A percentile compares a stretch with the other conserved stretches of the same genome.
phyloP scores from a whole-genome alignment of 2,329 filamentous ascomycete species.

The Reticulascus tulasneorum region DNA sequence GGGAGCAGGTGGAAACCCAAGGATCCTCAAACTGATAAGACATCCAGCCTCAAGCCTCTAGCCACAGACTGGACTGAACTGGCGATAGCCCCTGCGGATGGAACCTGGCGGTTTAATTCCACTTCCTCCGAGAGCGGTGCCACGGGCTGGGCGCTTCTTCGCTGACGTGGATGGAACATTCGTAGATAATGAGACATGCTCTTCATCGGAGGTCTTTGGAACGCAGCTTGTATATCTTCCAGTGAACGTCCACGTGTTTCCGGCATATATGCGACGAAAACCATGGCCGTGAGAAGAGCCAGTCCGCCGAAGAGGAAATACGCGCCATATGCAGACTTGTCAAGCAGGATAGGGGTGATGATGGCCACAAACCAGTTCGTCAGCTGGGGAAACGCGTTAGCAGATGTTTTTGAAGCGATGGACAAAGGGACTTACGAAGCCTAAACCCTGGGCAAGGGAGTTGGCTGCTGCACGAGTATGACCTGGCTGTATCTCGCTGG shows the following conservation, averaged over 20 bases:
- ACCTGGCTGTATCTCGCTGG: conserved; percentile 52
- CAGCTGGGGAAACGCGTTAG: conserved; percentile 20
- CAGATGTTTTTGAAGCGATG: not conserved
- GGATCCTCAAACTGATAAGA: too few relatives aligned
- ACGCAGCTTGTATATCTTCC: conserved; percentile 42
- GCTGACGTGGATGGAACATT: too few relatives aligned
- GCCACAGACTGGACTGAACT: too few relatives aligned
- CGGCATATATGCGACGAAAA: conserved; percentile 34
- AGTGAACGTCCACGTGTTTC: conserved; percentile 38
- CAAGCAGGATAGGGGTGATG: conserved; percentile 36
- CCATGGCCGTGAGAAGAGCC: conserved; percentile 30
- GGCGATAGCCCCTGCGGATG: too few relatives aligned
- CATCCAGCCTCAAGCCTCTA: too few relatives aligned
- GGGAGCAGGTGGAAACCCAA: too few relatives aligned
- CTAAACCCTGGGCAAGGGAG: conserved; percentile 39
- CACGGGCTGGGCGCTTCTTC: too few relatives aligned
- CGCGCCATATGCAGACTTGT: conserved; percentile 33
- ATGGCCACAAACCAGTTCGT: conserved; percentile 43
- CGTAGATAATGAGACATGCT: too few relatives aligned
- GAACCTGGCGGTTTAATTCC: too few relatives aligned
- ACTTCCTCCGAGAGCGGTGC: too few relatives aligned
- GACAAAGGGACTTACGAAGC: conserved; percentile 17
- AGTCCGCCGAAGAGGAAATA: conserved; percentile 43
- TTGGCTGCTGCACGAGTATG: conserved; percentile 51
- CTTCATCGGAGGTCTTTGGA: conserved; percentile 29